These are phyloP conservation scores for Suillus alpinus DNA, from an alignment of 768 basidiomycete genomes.

Conservation along the genomic window DNA sequence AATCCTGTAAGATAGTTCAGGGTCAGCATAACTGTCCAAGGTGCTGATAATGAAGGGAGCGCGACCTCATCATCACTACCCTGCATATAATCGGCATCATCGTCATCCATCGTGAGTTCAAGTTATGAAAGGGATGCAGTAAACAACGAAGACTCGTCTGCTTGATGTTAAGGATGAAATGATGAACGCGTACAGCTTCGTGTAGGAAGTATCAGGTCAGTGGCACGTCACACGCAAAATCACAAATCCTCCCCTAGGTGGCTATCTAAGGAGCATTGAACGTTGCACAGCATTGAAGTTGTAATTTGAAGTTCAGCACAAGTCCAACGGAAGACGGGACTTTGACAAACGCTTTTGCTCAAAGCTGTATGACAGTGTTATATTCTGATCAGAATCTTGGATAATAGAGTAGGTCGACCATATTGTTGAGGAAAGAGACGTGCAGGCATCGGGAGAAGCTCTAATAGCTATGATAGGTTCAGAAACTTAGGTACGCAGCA, in stretches of 20 bases:
- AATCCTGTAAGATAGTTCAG: conserved; percentile 54
- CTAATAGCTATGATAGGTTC: background rate
- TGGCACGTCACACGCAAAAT: background rate
- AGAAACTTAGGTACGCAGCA: background rate
- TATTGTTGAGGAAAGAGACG: background rate
- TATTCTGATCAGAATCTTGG: background rate
- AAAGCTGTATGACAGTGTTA: background rate
- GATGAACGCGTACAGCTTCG: background rate
- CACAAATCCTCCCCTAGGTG: background rate
- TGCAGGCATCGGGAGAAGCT: background rate
- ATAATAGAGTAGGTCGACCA: background rate
- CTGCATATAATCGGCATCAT: conserved; percentile 94
- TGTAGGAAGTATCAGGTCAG: background rate
- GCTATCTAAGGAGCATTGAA: background rate
- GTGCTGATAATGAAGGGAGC: conserved; percentile 6
- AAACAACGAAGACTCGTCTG: background rate
- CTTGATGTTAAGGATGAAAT: background rate
- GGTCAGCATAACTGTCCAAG: background rate
- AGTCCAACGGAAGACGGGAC: background rate
- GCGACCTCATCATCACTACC: conserved; percentile 80
- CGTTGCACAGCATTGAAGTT: background rate
- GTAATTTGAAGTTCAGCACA: background rate
- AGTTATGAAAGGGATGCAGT: background rate
- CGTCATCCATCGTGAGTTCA: conserved; percentile 69
- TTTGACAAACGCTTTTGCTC: background rate